Evolutionary conservation across 257 asterid species (phyloP), one percentile per base, ranked within the genome.

Genomic region (Plantago elongata): DNA sequence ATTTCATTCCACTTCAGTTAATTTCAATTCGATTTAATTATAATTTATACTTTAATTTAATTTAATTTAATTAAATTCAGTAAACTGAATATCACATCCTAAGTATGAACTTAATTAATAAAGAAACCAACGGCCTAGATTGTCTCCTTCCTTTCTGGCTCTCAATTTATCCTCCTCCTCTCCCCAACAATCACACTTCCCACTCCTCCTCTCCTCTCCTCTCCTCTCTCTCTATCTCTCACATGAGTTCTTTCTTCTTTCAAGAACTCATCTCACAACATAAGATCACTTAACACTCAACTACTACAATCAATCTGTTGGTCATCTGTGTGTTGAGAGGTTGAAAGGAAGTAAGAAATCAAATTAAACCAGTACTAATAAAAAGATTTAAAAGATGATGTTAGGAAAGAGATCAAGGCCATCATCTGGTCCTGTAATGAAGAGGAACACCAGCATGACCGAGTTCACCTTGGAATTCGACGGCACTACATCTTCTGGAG

Each of bases 391-490:
- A 60, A 58, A 57, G 10, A 88, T 79, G 90, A 72, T 82, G 87
- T 54, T 84, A 42, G 95, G 95, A 40, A 89, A 84, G 79, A 84
- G 91, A 71, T 66, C 69, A 14, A 81, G 89, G 11, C 94, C 94
- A n/a, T 83, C 87, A 57, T 3, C 3, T 4, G 40, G 40, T 34
- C 27, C 27, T 22, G 34, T 37, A 54, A 82, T 80, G 60, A 83
- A 84, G 83, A 89, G 95, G 62, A 86, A 95, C 18, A 76, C 91
- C 4, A 86, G 94, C 76, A 79, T 84, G 94, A 89, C 80, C 5
- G 85, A 82, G 77, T 84, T 89, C 72, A 75, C 71, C 40, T 47
- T 82, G 51, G 95, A 78, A 69, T 66, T 72, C 40, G 75, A 63
- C 75, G 72, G 17, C 51, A 12, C 15, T 73, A 60, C 38, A 13